These are phyloP conservation scores for Phytophthora sp. DNA, from an alignment of 352 stramenopile genomes.

Conservation along the genomic window DNA sequence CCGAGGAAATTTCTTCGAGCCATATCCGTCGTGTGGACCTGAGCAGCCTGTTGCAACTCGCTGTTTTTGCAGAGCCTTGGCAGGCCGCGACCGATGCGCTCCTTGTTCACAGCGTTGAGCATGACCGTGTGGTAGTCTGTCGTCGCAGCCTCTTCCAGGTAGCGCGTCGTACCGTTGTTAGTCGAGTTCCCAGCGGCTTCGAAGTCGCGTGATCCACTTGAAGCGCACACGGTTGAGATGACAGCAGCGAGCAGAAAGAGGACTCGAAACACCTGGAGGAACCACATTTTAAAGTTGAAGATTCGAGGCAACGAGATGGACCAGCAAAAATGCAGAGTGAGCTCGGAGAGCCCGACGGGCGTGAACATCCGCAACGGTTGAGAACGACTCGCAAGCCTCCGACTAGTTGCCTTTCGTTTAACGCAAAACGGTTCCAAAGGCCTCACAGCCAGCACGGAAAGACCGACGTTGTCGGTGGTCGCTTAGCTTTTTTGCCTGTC, in stretches of 20 bases:
- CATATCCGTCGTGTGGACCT: slow-evolving; percentile 51
- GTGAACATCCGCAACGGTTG: too few species aligned
- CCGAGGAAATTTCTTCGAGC: slow-evolving; percentile 49
- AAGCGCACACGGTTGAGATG: background rate
- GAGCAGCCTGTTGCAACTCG: slow-evolving; percentile 38
- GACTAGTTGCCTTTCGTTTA: slow-evolving; percentile 14
- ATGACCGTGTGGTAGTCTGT: slow-evolving; percentile 36
- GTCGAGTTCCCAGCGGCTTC: slow-evolving; percentile 11
- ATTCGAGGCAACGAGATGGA: slow-evolving; percentile 4
- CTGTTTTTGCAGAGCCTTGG: slow-evolving; percentile 50
- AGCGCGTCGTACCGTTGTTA: slow-evolving; percentile 3
- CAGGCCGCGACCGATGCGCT: slow-evolving; percentile 44
- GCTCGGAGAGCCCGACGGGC: background rate
- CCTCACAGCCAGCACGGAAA: too few species aligned
- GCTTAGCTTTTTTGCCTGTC: slow-evolving; percentile 2
- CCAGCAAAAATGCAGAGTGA: slow-evolving; percentile 32
- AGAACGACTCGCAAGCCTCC: too few species aligned
- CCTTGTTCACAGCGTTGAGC: slow-evolving; percentile 54
- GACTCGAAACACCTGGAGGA: slow-evolving; percentile 10
- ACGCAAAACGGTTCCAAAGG: slow-evolving; percentile 11
- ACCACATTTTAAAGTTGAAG: slow-evolving; percentile 19
- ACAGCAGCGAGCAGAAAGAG: slow-evolving; percentile 15
- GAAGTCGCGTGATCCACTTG: slow-evolving; percentile 4
- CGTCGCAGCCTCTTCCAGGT: slow-evolving; percentile 14
- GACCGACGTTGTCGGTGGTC: slow-evolving; percentile 3